Percentiles rank a stretch among this genome's conserved stretches.
These are phyloP conservation scores for Clathrus columnatus DNA, from an alignment of 768 basidiomycete genomes.

Conservation along the genomic window DNA sequence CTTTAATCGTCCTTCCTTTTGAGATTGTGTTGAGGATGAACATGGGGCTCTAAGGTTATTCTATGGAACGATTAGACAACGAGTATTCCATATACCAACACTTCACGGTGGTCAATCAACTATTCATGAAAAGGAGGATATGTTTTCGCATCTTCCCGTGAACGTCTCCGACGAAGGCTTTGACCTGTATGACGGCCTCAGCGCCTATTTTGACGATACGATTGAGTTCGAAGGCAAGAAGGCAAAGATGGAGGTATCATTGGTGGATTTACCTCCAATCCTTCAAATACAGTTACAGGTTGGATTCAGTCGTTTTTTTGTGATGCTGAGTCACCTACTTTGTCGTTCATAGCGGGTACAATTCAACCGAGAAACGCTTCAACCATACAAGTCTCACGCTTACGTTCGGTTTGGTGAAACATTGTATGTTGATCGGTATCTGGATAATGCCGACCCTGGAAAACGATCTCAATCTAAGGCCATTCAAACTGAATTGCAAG, in stretches of 20 bases:
- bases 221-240: constrained; percentile 84
- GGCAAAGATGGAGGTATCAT: constrained; percentile 77
- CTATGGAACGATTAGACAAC: constrained; percentile 79
- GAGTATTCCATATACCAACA: constrained; percentile 25
- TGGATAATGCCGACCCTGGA: constrained; percentile 61
- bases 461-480: constrained; percentile 65
- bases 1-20: neutral
- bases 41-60: constrained; percentile 48
- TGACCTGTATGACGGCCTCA: constrained; percentile 91
- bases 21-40: neutral
- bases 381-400: constrained; percentile 93
- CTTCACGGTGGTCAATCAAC: constrained; percentile 37
- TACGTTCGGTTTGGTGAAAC: constrained; percentile 87
- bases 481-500: constrained; percentile 57
- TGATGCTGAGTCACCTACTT: constrained; percentile 10
- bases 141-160: constrained; percentile 90
- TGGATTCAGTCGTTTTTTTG: neutral
- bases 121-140: constrained; percentile 78
- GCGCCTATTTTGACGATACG: constrained; percentile 81
- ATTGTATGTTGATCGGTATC: constrained; percentile 86
- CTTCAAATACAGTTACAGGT: constrained; percentile 96
- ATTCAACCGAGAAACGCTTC: constrained; percentile 86
- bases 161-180: constrained; percentile 85
- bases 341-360: constrained; percentile 61
- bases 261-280: constrained; percentile 81